Evolutionary conservation across 371 early-diverging fungal species (phyloP), one percentile per base, ranked within the genome.

Genomic region (Mortierella polycephala): DNA sequence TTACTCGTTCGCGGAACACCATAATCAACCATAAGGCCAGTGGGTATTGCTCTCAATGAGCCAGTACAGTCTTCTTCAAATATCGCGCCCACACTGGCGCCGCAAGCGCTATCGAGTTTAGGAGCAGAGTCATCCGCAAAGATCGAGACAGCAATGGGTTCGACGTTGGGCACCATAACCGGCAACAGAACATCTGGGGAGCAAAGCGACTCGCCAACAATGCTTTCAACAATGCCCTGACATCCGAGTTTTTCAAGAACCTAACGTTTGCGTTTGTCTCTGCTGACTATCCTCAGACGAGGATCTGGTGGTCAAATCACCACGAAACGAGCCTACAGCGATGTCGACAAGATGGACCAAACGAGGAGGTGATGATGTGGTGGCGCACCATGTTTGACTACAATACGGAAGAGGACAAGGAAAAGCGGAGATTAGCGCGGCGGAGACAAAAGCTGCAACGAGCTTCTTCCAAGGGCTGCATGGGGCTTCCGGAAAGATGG

Each of bases 221-320:
- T 42, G 45, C 51, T 12, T 69, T 57, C 55, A 75, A 65, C 58
- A 69, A 55, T 14, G 65, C 56, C 5, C 20, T 75, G 54, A 40
- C 69, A 1, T 50, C 62, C 16, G 69, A 69, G 11, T 69, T 75
- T n/a, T 65, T 69, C 56, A 75, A 75, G 23, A 20, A 53, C 11
- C 75, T 69, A 3, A 49, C 65, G 7, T 75, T 65, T 40, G 75
- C 75, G 2, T 65, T 75, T 23, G 75, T 75, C 39, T 75, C 74
- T 12, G 75, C 75, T 0, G 75, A 75, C 47, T 69, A 75, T 50
- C 75, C 75, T 23, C 75, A 75, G 55, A 75, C 75, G 0, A 69
- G 75, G 75, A 47, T 75, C 2, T 75, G 75, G 75, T 75, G 75
- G 75, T 75, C 75, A 14, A 61, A 53, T 8, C 75, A 75, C 16